A percentile compares a stretch with the other conserved stretches of the same genome.
These are phyloP conservation scores for Penicillium digitatum DNA, from an alignment of 2,329 filamentous ascomycete genomes.

Conservation along the genomic window DNA sequence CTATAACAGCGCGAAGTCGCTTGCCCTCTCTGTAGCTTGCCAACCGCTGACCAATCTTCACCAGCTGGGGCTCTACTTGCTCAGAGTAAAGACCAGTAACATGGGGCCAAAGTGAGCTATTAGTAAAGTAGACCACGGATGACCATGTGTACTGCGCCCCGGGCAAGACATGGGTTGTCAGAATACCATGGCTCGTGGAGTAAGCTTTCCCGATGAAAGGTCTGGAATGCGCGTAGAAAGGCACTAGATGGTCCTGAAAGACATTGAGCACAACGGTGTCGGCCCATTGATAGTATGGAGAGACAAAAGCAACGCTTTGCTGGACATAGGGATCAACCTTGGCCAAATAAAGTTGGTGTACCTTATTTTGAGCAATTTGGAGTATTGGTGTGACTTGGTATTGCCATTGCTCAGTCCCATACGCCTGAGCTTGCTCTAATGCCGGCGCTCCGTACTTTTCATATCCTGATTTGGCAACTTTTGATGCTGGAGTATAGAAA, in stretches of 20 bases:
- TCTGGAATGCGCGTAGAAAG: constrained; percentile 67
- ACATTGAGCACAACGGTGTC: constrained; percentile 52
- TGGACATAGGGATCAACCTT: constrained; percentile 70
- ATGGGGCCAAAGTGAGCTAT: constrained; percentile 75
- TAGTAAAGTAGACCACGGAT: constrained; percentile 65
- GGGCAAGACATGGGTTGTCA: constrained; percentile 67
- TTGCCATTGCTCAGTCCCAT: constrained; percentile 70
- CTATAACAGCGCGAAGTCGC: constrained; percentile 57
- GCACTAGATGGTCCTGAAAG: constrained; percentile 59
- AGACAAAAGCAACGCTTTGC: constrained; percentile 53
- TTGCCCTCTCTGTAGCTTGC: constrained; percentile 61
- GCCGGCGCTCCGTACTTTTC: constrained; percentile 70
- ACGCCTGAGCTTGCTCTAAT: constrained; percentile 63
- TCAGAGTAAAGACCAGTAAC: constrained; percentile 76
- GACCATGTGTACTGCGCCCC: constrained; percentile 67
- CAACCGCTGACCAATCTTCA: constrained; percentile 85
- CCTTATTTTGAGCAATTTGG: constrained; percentile 58
- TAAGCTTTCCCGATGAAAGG: constrained; percentile 73
- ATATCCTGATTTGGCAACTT: constrained; percentile 59
- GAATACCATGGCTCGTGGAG: constrained; percentile 60
- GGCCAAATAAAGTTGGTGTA: constrained; percentile 64
- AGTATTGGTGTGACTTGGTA: constrained; percentile 72
- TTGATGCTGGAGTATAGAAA: constrained; percentile 65
- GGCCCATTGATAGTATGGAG: constrained; percentile 71
- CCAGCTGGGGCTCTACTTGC: constrained; percentile 91